Base-by-base conservation (phyloP, 106 monocot genomes). In the Iris macrosiphon region DNA sequence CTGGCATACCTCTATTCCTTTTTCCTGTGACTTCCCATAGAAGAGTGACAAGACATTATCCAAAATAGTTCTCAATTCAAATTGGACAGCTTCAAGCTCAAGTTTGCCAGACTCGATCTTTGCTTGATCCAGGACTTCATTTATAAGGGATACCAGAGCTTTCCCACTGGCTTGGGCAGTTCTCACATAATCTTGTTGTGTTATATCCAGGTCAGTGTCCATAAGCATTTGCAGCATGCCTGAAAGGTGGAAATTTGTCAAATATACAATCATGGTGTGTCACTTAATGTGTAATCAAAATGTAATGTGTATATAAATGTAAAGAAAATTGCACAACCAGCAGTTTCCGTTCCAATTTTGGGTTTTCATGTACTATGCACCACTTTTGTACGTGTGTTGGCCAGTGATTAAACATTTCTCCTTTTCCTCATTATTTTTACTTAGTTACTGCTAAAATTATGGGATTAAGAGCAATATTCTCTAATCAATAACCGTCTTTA, bases 141-240 rank as follows among this genome's bases (percentile, higher is more conserved):
- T 99, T 62, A 99, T 91, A 48, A 99, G 81, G 8, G 91, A 99
- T 0, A 99, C 98, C 27, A 99, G 63, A 60, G 90, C 84, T 61
- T 99, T 99, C 19, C 98, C 98, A 60, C 98, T 99, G 20, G 83
- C 98, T 72, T 92, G 91, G 31, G 98, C 91, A 51, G 98, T 99
- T 78, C 80, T 81, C 32, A 92, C 98, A 64, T 81, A 99, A 63
- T 99, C 98, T 73, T 99, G 80, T 57, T 99, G 98, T 61, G 87
- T 87, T 67, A 81, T 68, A 49, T 99, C 98, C 48, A 99, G 67
- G 45, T 80, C 72, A 22, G 98, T 99, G 67, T 91, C 98, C 87
- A 99, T 87, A 33, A 99, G 80, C 98, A 99, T 87, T 72, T 99
- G 98, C 45, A 99, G 61, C 98, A 99, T 99, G 24, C 98, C 98